Conservation (phyloP, 805 yeast genomes). For the Starmerella riodocensis region DNA sequence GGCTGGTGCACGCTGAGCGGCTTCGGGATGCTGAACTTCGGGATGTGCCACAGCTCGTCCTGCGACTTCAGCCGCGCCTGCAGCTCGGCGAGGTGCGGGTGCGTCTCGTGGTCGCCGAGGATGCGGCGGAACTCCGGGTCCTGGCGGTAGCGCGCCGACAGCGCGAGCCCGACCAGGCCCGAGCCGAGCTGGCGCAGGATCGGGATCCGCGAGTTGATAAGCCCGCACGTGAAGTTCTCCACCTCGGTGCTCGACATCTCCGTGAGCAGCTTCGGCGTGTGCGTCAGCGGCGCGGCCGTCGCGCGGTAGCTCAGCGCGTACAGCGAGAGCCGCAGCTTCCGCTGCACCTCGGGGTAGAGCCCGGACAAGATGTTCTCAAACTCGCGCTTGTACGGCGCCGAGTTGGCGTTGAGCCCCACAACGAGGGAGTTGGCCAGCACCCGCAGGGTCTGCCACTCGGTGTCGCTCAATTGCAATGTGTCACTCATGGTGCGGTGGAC, state of each 20-base stretch:
- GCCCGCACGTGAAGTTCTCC: constrained; percentile 27
- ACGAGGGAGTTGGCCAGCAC: constrained; percentile 3
- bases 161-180: constrained; percentile 23
- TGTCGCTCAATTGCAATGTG: not conserved
- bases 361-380: constrained; percentile 1
- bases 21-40: constrained; percentile 8
- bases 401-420: constrained; percentile 6
- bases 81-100: constrained; percentile 10
- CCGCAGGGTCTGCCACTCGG: constrained; percentile 12
- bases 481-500: constrained; percentile 1
- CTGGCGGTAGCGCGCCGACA: constrained; percentile 7
- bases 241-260: constrained; percentile 26
- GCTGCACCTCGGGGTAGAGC: not conserved
- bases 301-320: constrained; percentile 19
- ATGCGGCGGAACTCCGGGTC: constrained; percentile 1
- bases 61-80: not conserved
- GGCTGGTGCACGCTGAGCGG: constrained; percentile 2
- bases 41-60: constrained; percentile 3
- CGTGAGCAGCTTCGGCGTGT: constrained; percentile 16
- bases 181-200: constrained; percentile 29
- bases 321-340: constrained; percentile 16
- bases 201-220: constrained; percentile 34
- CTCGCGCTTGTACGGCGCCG: not conserved
- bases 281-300: constrained; percentile 20
- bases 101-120: constrained; percentile 10